Conservation (phyloP, 441 rosid species). For the Daphne laureola region DNA sequence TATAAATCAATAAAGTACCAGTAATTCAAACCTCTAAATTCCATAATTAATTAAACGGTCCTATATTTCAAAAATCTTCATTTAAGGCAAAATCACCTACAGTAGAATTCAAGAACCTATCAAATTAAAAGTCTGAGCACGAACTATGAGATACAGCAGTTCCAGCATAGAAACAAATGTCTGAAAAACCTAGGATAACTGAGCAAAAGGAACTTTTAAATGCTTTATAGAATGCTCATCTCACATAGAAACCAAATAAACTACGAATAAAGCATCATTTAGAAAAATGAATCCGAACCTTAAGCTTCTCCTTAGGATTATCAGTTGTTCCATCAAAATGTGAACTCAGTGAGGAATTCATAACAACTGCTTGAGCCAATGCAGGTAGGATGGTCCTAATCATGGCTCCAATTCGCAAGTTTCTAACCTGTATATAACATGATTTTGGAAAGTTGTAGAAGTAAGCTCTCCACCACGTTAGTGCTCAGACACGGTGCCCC, state of each 20-base stretch:
- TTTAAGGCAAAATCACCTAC: no score
- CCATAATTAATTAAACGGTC: no score
- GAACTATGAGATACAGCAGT: no score
- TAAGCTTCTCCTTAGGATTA: constrained; percentile 50
- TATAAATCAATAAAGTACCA: no score
- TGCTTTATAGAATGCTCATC: not conserved
- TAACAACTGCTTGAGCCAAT: constrained; percentile 67
- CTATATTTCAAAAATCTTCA: no score
- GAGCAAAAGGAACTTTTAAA: not conserved
- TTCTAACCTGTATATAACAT: constrained; percentile 46
- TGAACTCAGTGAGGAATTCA: constrained; percentile 37
- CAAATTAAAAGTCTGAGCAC: no score
- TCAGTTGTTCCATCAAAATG: constrained; percentile 29
- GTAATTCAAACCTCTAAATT: no score
- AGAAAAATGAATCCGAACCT: constrained; percentile 34
- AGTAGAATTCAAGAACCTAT: no score
- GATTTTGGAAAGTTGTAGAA: not conserved
- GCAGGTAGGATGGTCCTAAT: constrained; percentile 85
- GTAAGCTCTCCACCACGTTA: no score
- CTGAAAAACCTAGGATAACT: constrained; percentile 3
- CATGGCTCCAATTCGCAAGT: constrained; percentile 90
- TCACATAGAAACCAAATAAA: not conserved
- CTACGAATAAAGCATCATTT: not conserved
- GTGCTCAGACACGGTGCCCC: no score
- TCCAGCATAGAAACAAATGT: not conserved